Evolutionary conservation across 2,329 filamentous ascomycete species (phyloP).

Genomic region (Teratosphaeria nubilosa): DNA sequence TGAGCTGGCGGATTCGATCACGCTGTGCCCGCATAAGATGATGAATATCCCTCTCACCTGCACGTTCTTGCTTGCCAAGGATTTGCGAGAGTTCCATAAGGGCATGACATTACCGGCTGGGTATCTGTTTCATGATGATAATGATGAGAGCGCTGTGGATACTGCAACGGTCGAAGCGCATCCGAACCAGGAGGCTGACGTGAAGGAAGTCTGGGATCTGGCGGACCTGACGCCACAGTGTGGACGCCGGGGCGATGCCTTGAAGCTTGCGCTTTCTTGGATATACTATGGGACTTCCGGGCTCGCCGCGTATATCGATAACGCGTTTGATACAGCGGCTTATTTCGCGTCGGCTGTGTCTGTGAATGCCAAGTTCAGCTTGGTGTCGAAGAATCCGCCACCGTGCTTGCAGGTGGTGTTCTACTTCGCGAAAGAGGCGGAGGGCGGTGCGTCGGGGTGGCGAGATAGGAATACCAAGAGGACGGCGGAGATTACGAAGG

Average conservation of each 20-base stretch:
- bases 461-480: conserved; percentile 42
- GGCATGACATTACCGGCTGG: conserved; percentile 82
- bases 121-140: conserved; percentile 45
- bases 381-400: conserved; percentile 67
- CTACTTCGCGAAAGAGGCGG: conserved; percentile 56
- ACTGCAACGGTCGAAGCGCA: conserved; percentile 3
- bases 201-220: conserved; percentile 67
- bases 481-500: conserved; percentile 46
- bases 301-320: conserved; percentile 53
- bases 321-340: conserved; percentile 61
- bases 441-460: conserved; percentile 33
- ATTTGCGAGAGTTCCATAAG: conserved; percentile 65
- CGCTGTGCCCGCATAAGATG: conserved; percentile 97
- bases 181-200: conserved; percentile 24
- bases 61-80: conserved; percentile 72
- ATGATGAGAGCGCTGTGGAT: conserved; percentile 14
- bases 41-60: conserved; percentile 83
- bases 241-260: conserved; percentile 70
- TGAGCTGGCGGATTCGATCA: conserved; percentile 68
- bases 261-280: conserved; percentile 85
- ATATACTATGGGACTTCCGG: conserved; percentile 74
- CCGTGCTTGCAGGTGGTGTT: conserved; percentile 94
- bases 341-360: conserved; percentile 56
- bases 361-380: conserved; percentile 49
- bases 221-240: conserved; percentile 91